A percentile compares a stretch with the other conserved stretches of the same genome.
phyloP scores from a whole-genome alignment of 2,329 filamentous ascomycete genomes.

The Teratosphaeria zuluensis region DNA sequence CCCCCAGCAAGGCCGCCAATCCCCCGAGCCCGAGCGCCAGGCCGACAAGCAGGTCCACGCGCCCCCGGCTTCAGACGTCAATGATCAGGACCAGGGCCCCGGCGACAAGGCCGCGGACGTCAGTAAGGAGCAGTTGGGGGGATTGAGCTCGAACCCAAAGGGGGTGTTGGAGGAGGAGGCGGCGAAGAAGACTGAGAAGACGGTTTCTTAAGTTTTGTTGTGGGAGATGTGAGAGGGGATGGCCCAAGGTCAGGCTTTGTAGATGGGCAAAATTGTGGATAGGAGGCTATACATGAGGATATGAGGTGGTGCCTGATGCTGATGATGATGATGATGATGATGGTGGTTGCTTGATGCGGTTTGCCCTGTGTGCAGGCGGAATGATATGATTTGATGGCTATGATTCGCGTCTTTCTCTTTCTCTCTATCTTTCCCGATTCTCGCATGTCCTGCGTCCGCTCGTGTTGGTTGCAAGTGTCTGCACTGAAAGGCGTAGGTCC shows the following conservation, averaged over 20 bases:
- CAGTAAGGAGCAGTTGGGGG: conserved; percentile 41
- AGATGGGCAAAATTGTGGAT: no score
- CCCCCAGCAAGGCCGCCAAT: conserved; percentile 57
- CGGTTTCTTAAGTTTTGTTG: background rate
- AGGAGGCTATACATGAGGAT: no score
- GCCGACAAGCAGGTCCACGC: conserved; percentile 54
- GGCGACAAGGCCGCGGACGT: conserved; percentile 40
- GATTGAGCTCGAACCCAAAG: conserved; percentile 58
- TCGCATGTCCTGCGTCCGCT: no score
- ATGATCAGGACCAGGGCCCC: conserved; percentile 37
- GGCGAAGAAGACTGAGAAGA: conserved; percentile 52
- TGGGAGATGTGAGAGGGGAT: no score
- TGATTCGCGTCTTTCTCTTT: no score
- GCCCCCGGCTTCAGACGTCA: conserved; percentile 48
- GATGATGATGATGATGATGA: no score
- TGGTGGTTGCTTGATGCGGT: background rate
- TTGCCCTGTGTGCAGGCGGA: background rate
- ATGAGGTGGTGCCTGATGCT: no score
- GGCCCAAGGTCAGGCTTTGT: no score
- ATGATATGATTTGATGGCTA: conserved; percentile 1
- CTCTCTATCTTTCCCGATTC: no score
- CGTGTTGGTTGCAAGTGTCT: background rate
- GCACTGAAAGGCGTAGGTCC: no score
- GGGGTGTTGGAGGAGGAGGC: conserved; percentile 52
- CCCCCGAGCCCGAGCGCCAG: conserved; percentile 63